These are phyloP conservation scores for Sporopachydermia quercuum DNA, from an alignment of 805 yeast genomes.

Conservation along the genomic window DNA sequence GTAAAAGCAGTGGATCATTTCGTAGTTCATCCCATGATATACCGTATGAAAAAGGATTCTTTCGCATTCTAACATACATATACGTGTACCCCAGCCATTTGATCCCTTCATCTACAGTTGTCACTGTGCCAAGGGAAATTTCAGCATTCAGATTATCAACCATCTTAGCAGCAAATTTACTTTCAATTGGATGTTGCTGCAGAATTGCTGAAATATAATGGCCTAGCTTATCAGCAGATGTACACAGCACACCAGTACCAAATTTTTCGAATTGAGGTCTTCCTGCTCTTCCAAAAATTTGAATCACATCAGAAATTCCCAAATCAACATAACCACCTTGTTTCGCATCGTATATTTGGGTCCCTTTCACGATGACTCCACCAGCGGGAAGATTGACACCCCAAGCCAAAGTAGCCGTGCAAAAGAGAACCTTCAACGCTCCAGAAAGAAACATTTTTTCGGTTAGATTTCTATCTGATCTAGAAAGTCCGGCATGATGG, in stretches of 20 bases:
- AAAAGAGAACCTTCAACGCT: constrained; percentile 75
- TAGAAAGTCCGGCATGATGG: constrained; percentile 95
- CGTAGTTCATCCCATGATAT: constrained; percentile 75
- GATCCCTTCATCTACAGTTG: constrained; percentile 86
- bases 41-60: constrained; percentile 87
- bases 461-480: constrained; percentile 78
- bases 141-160: constrained; percentile 95
- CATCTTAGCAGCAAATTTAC: constrained; percentile 57
- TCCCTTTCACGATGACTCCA: constrained; percentile 90
- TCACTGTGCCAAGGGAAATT: constrained; percentile 87
- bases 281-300: constrained; percentile 98
- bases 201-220: constrained; percentile 81
- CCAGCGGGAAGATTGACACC: constrained; percentile 99
- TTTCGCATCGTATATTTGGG: constrained; percentile 88
- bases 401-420: constrained; percentile 98
- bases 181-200: constrained; percentile 94
- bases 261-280: constrained; percentile 88
- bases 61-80: constrained; percentile 83
- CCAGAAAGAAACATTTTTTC: constrained; percentile 81
- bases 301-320: constrained; percentile 93
- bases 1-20: constrained; percentile 68
- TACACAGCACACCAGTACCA: constrained; percentile 87
- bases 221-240: constrained; percentile 66
- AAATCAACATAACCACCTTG: constrained; percentile 89
- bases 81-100: constrained; percentile 98